phyloP scores from a whole-genome alignment of 1,139 yeast species.

The Magnusiomyces suaveolens region DNA sequence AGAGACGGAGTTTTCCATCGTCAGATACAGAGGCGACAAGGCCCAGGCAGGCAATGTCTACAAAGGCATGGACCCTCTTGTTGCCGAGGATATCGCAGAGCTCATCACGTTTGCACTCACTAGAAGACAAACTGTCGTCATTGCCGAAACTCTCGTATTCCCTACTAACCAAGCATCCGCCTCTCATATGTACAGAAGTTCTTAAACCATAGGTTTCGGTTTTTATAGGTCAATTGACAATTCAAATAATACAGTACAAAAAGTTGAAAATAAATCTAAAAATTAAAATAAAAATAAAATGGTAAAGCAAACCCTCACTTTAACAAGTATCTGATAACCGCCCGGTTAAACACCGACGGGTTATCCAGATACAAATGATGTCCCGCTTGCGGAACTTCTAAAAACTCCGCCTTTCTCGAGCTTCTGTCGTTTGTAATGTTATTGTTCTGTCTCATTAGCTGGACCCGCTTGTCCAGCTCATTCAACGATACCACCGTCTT shows the following conservation, averaged over 20 bases:
- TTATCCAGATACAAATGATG: conserved; percentile 78
- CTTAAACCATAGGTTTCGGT: neutral
- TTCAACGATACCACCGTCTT: conserved; percentile 39
- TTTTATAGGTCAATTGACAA: too few relatives aligned
- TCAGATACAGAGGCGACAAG: conserved; percentile 65
- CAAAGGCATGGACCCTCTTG: conserved; percentile 60
- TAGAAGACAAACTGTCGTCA: conserved; percentile 62
- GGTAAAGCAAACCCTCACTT: neutral
- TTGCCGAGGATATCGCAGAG: conserved; percentile 76
- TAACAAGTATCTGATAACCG: neutral
- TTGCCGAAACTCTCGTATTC: conserved; percentile 70
- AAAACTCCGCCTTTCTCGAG: conserved; percentile 32
- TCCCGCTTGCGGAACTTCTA: conserved; percentile 50
- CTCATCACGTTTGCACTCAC: conserved; percentile 58
- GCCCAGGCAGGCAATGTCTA: conserved; percentile 63
- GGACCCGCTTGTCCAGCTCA: conserved; percentile 17
- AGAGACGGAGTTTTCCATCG: conserved; percentile 74
- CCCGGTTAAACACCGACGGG: conserved; percentile 40
- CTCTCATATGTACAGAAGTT: conserved; percentile 40
- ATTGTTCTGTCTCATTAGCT: neutral
- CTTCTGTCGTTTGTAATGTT: neutral
- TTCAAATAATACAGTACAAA: neutral
- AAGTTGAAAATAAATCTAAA: neutral
- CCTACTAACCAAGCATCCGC: conserved; percentile 76
- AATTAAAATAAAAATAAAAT: neutral